Evolutionary conservation across 116 monocot species (phyloP).

Genomic region (Phalaenopsis hybrid): DNA sequence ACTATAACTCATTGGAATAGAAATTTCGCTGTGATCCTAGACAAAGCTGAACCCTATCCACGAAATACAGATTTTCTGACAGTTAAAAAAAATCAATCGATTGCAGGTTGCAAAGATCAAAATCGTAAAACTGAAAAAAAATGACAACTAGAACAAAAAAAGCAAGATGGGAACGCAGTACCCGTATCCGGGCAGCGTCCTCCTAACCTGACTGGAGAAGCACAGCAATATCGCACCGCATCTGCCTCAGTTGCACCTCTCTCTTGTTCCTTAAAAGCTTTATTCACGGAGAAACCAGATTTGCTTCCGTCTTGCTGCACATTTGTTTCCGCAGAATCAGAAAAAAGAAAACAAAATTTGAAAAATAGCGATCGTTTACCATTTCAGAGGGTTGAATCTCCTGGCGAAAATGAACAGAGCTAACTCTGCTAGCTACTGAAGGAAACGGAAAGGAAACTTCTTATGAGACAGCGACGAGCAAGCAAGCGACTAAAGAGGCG

Average conservation of each 20-base stretch:
- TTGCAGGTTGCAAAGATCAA: background rate
- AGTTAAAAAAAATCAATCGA: background rate
- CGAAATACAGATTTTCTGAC: background rate
- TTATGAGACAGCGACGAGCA: background rate
- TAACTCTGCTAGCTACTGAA: constrained; percentile 38
- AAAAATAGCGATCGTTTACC: constrained; percentile 5
- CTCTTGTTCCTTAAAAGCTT: constrained; percentile 65
- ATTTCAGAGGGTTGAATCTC: constrained; percentile 53
- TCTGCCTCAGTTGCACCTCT: constrained; percentile 55
- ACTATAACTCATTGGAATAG: background rate
- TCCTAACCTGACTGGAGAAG: constrained; percentile 54
- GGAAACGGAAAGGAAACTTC: constrained; percentile 5
- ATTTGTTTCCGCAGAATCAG: background rate
- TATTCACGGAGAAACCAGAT: constrained; percentile 45
- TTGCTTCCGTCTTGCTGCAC: constrained; percentile 70
- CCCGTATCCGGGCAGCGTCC: constrained; percentile 66
- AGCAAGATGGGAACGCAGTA: constrained; percentile 2
- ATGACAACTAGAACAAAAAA: background rate
- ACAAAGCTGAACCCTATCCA: background rate
- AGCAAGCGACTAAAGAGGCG: background rate
- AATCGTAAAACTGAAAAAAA: background rate
- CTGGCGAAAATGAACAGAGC: constrained; percentile 16
- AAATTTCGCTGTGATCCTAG: background rate
- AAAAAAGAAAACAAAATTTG: background rate
- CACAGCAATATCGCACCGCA: constrained; percentile 64